phyloP scores from a whole-genome alignment of 2,329 filamentous ascomycete genomes.

The Coniochaeta prunicola region DNA sequence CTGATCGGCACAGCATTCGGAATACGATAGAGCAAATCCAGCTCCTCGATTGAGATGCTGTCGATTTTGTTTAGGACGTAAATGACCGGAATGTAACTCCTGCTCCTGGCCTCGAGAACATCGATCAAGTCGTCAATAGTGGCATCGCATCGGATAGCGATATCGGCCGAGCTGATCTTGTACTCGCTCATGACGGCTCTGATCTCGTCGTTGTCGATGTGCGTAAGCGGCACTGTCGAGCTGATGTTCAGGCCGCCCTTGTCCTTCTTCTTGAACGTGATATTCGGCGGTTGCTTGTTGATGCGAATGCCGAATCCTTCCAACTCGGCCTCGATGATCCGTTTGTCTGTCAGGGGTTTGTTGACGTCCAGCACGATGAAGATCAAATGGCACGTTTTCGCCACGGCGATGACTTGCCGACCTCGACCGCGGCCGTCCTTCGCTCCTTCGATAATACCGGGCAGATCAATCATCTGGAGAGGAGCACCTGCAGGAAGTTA shows the following conservation, averaged over 20 bases:
- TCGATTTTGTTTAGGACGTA: constrained; percentile 99
- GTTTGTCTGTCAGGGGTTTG: constrained; percentile 95
- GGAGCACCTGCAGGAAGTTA: constrained; percentile 56
- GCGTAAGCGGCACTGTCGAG: constrained; percentile 83
- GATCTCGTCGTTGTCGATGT: constrained; percentile 95
- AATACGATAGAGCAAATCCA: constrained; percentile 93
- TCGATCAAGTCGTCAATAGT: constrained; percentile 97
- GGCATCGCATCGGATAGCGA: constrained; percentile 94
- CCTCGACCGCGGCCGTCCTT: constrained; percentile 97
- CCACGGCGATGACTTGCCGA: constrained; percentile 96
- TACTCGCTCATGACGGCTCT: constrained; percentile 98
- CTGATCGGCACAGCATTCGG: constrained; percentile 96
- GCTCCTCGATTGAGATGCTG: constrained; percentile 92
- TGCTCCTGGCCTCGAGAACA: constrained; percentile 84
- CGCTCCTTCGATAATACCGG: constrained; percentile 96
- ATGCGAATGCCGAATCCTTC: constrained; percentile 97
- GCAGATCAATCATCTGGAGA: constrained; percentile 95
- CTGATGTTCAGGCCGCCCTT: constrained; percentile 96
- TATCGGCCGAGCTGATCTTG: constrained; percentile 91
- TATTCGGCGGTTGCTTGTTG: constrained; percentile 96
- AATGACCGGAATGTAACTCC: constrained; percentile 97
- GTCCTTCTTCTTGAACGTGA: constrained; percentile 99
- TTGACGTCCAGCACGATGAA: constrained; percentile 99
- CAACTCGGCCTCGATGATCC: constrained; percentile 87
- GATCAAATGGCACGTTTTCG: constrained; percentile 97